Conservation (phyloP, 78 protist species). For the Dictyostelium purpureum region DNA sequence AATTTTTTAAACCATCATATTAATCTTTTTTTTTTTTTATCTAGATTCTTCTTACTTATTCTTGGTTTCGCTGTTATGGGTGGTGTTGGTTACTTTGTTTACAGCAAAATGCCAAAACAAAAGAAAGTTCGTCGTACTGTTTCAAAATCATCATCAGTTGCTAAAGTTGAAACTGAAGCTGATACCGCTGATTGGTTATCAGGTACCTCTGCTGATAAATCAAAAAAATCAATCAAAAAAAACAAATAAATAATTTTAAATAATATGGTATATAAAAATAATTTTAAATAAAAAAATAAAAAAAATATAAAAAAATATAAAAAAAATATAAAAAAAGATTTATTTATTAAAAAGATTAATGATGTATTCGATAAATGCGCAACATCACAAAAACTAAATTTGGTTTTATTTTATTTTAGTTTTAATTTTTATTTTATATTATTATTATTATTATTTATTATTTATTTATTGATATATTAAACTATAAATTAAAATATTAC, state of each 20-base stretch:
- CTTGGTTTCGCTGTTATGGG: constrained; percentile 55
- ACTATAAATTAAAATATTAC: too few relatives aligned
- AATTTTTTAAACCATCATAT: too few relatives aligned
- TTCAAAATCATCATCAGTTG: background rate
- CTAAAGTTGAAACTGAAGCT: background rate
- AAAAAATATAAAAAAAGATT: too few relatives aligned
- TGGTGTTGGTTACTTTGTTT: constrained; percentile 37
- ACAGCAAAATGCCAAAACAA: constrained; percentile 53
- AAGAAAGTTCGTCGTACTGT: constrained; percentile 20
- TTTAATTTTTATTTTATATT: too few relatives aligned
- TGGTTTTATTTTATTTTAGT: too few relatives aligned
- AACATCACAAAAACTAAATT: too few relatives aligned
- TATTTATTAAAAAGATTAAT: too few relatives aligned
- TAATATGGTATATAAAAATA: background rate
- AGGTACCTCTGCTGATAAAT: constrained; percentile 30
- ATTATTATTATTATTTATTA: too few relatives aligned
- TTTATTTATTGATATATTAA: too few relatives aligned
- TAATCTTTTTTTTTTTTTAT: background rate
- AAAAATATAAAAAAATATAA: background rate
- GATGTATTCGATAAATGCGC: too few relatives aligned
- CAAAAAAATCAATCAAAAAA: constrained; percentile 23
- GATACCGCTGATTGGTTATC: constrained; percentile 62
- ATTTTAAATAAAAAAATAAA: background rate
- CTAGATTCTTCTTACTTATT: constrained; percentile 62
- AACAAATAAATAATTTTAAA: background rate